Evolutionary conservation across 257 asterid species (phyloP).

Genomic region (Dorcoceras hygrometricum): DNA sequence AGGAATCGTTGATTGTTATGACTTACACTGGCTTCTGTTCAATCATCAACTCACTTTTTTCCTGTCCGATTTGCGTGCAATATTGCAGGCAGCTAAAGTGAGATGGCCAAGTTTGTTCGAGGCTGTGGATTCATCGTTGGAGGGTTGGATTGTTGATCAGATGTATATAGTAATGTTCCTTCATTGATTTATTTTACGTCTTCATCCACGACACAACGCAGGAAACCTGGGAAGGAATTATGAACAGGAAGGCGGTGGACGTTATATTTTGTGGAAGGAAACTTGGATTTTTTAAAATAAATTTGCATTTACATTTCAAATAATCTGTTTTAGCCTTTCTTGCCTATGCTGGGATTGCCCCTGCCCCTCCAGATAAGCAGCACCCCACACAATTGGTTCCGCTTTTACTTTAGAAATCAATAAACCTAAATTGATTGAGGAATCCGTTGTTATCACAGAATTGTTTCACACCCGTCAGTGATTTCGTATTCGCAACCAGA

Average conservation of each 20-base stretch:
- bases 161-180: constrained; percentile 61
- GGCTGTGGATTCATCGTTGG: constrained; percentile 63
- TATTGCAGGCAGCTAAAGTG: constrained; percentile 75
- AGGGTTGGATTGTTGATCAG: constrained; percentile 93
- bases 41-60: not conserved
- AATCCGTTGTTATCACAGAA: not conserved
- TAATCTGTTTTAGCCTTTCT: too few relatives aligned
- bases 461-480: not conserved
- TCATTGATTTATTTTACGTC: not conserved
- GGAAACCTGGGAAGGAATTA: too few relatives aligned
- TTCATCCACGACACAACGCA: not conserved
- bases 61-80: constrained; percentile 3
- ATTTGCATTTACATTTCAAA: too few relatives aligned
- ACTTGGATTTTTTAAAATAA: too few relatives aligned
- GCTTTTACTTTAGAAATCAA: not conserved
- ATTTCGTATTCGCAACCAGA: not conserved
- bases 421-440: not conserved
- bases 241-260: too few relatives aligned
- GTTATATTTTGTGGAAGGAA: too few relatives aligned
- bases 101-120: constrained; percentile 82
- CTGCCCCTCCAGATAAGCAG: too few relatives aligned
- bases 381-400: too few relatives aligned
- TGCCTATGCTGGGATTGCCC: too few relatives aligned
- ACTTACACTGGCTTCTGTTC: not conserved
- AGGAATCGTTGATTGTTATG: not conserved